A percentile compares a stretch with the other conserved stretches of the same genome.
phyloP scores from a whole-genome alignment of 78 protist genomes.

The Carpediemonas membranifera region DNA sequence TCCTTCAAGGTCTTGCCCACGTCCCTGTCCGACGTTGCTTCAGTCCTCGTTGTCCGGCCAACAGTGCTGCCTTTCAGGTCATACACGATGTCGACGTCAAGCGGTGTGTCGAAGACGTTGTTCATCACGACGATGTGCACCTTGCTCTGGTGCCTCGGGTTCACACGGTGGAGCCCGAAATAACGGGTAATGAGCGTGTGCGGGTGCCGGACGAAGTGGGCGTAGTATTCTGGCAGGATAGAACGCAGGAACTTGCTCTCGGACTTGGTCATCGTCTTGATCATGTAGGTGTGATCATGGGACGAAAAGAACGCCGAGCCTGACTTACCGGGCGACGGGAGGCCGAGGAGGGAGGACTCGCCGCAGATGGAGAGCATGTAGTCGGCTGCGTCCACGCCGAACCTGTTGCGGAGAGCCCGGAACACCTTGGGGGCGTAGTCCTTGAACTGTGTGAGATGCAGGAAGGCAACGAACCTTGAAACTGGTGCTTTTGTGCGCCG shows the following conservation, averaged over 20 bases:
- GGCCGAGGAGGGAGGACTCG: constrained; percentile 23
- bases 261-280: neutral
- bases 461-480: too few species aligned
- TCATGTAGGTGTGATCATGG: constrained; percentile 55
- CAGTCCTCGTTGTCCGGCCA: neutral
- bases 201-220: neutral
- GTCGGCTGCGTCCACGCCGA: constrained; percentile 18
- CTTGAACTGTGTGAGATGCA: too few species aligned
- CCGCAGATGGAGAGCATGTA: constrained; percentile 18
- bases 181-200: neutral
- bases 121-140: neutral
- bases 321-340: constrained; percentile 73
- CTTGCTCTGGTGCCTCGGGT: neutral
- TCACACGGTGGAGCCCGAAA: neutral
- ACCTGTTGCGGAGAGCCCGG: neutral
- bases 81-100: neutral
- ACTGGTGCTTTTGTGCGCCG: too few species aligned
- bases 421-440: constrained; percentile 27
- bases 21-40: too few species aligned
- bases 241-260: neutral
- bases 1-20: too few species aligned
- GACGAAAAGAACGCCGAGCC: constrained; percentile 65
- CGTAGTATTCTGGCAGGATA: neutral
- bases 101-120: too few species aligned
- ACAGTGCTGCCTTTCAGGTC: neutral